Conservation (phyloP, 73 alveolate genomes). For the Halteria grandinella region DNA sequence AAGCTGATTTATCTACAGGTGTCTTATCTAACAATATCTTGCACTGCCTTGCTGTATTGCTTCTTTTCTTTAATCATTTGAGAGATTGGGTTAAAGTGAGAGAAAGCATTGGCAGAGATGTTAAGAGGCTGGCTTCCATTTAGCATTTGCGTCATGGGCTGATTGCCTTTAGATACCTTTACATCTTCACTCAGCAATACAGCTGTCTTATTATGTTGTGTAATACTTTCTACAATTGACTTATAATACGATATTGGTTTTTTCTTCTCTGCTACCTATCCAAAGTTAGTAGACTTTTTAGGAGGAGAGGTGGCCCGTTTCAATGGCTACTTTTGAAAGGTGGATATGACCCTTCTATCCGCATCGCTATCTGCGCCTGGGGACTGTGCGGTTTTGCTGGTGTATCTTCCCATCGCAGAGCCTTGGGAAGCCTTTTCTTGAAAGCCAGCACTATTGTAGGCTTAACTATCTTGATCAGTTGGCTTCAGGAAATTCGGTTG, state of each 20-base stretch:
- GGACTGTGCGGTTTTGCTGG: too few species aligned
- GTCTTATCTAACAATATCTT: background rate
- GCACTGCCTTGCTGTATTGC: background rate
- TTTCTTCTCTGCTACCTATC: background rate
- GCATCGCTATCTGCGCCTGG: too few species aligned
- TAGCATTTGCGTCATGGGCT: slow-evolving; percentile 25
- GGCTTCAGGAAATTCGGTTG: background rate
- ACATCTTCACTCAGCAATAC: slow-evolving; percentile 24
- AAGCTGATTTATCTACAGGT: slow-evolving; percentile 10
- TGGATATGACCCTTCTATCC: too few species aligned
- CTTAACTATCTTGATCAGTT: background rate
- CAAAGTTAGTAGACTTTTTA: too few species aligned
- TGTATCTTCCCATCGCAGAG: too few species aligned
- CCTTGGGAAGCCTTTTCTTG: too few species aligned
- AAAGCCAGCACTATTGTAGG: background rate
- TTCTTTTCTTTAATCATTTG: slow-evolving; percentile 25
- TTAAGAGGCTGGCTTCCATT: background rate
- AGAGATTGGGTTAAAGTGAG: slow-evolving; percentile 26
- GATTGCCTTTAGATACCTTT: slow-evolving; percentile 6
- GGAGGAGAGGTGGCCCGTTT: too few species aligned
- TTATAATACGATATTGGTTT: background rate
- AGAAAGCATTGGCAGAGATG: slow-evolving; percentile 38
- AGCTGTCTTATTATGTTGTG: slow-evolving; percentile 1
- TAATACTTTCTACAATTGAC: background rate
- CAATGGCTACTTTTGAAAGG: too few species aligned